Conservation (phyloP, 345 rosid genomes). For the Erodium maritimum region DNA sequence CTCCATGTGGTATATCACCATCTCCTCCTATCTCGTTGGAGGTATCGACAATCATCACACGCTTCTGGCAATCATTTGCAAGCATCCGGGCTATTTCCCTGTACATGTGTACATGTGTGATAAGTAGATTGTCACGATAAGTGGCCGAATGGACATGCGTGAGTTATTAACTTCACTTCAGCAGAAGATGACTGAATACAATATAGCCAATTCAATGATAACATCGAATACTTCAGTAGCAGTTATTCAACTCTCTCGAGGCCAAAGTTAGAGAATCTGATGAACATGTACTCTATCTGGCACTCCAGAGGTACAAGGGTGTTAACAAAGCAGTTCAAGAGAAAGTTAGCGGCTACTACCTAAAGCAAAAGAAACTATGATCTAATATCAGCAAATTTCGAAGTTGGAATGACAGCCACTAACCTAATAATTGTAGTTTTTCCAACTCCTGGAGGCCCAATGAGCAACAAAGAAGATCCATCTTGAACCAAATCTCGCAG, state of each 20-base stretch:
- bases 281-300: neutral
- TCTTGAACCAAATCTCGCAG: slow-evolving; percentile 61
- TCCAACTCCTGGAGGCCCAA: slow-evolving; percentile 95
- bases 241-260: neutral
- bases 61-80: slow-evolving; percentile 72
- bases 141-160: neutral
- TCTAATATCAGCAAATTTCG: too few relatives aligned
- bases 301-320: neutral
- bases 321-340: neutral
- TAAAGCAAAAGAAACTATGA: too few relatives aligned
- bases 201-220: too few relatives aligned
- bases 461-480: slow-evolving; percentile 75
- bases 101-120: slow-evolving; percentile 18
- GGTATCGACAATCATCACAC: slow-evolving; percentile 92
- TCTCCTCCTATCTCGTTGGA: slow-evolving; percentile 97
- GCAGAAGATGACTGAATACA: neutral
- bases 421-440: slow-evolving; percentile 94
- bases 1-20: slow-evolving; percentile 93
- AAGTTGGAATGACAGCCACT: neutral
- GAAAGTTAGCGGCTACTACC: too few relatives aligned
- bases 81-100: slow-evolving; percentile 92
- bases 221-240: neutral
- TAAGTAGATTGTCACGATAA: slow-evolving; percentile 4
- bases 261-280: neutral
- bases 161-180: neutral